Base-by-base conservation (phyloP, 1,284 basidiomycete species). In the Pseudozyma sp. region DNA sequence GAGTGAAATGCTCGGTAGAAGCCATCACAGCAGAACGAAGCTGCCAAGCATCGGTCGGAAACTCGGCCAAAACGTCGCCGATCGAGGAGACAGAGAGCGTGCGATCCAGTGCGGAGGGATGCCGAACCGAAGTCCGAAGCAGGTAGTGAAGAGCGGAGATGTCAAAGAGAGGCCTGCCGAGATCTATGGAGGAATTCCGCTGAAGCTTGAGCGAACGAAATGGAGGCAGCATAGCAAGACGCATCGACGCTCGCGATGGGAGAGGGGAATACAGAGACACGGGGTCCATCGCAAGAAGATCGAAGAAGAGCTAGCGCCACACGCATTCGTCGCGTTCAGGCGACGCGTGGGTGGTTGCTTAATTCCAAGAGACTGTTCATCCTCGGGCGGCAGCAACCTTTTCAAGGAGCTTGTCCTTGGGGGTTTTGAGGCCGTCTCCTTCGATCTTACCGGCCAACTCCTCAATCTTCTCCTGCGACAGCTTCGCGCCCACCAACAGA, bases 351-450 rank as follows among this genome's bases (percentile, higher is more conserved):
- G 61, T 69, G 61, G 67, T 63, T 59, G 39, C 50, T 13, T 33
- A 24, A 34, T 24, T 8, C 31, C 65, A 58, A 5, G 24, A 47
- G 40, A 14, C 29, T 31, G 39, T n/a, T 61, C 55, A 72, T 39
- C 42, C 63, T 44, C 60, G 72, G 31, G 72, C 73, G 31, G 73
- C 73, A 40, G 64, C 73, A 54, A 83, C 79, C 77, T 82, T 83
- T 68, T 79, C 79, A 64, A 82, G 71, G 50, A 84, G 65, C 62
- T 79, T 77, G 62, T 81, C 76, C 70, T 79, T 83, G 58, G 81
- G 82, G 19, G 80, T 71, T 62, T 75, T 78, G 55, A 83, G 55
- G 48, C 81, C 82, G 46, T 84, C 81, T 58, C 81, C 81, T 60
- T 71, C 77, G 39, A 84, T 82, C 58, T 69, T 76, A 34, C 76